Conservation (phyloP, 495 filamentous ascomycete genomes). For the Penicillium roqueforti region DNA sequence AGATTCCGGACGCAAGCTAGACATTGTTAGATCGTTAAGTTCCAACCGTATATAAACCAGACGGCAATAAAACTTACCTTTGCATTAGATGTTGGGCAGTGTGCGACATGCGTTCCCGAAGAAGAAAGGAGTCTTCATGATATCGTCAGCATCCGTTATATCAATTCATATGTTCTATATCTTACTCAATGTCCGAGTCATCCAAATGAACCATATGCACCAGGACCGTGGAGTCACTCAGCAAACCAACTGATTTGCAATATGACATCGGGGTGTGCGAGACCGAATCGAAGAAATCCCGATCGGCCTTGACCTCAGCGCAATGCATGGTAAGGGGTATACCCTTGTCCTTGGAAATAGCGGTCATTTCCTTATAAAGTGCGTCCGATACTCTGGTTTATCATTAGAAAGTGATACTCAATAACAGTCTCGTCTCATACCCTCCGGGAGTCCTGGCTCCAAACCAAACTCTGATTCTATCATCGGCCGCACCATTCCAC, state of each 20-base stretch:
- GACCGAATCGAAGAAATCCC: conserved; percentile 39
- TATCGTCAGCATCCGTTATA: neutral
- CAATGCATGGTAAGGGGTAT: conserved; percentile 45
- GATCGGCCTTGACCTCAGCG: conserved; percentile 36
- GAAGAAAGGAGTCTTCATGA: conserved; percentile 26
- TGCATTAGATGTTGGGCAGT: conserved; percentile 49
- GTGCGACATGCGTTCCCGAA: conserved; percentile 44
- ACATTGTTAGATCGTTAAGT: neutral
- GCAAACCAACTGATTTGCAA: conserved; percentile 37
- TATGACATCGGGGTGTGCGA: conserved; percentile 43
- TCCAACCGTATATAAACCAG: too few relatives aligned
- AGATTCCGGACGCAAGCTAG: conserved; percentile 46
- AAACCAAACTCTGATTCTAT: conserved; percentile 49
- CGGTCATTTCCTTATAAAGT: conserved; percentile 44
- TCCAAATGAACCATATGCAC: conserved; percentile 49
- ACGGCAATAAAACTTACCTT: conserved; percentile 14
- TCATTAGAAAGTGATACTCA: conserved; percentile 1
- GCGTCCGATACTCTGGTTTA: conserved; percentile 37
- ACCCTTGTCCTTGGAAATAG: conserved; percentile 37
- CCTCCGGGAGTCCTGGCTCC: conserved; percentile 48
- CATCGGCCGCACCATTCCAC: conserved; percentile 45
- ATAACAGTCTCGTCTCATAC: conserved; percentile 15
- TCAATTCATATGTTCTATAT: too few relatives aligned
- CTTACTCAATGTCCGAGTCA: conserved; percentile 36
- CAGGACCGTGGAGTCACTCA: conserved; percentile 36